A percentile compares a stretch with the other conserved stretches of the same genome.
phyloP scores from a whole-genome alignment of 2,329 filamentous ascomycete species.

The Aureobasidium pullulans region DNA sequence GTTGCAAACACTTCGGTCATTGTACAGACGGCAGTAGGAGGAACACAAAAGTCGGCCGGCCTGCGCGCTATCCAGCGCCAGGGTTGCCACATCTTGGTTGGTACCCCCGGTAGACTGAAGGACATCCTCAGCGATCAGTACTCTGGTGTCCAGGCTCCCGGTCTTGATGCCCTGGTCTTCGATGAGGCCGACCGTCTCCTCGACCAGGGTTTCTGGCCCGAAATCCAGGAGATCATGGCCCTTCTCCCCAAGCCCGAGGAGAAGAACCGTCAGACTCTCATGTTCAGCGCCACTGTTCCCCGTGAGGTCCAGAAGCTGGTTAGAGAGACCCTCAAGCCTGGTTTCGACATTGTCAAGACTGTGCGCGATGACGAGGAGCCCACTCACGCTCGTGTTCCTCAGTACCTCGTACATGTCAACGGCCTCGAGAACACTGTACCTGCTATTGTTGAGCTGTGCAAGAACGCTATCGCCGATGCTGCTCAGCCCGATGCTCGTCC shows the following conservation, averaged over 20 bases:
- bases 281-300: conserved; percentile 93
- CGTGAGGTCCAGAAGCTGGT: conserved; percentile 75
- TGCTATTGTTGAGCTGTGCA: conserved; percentile 66
- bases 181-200: conserved; percentile 63
- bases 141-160: conserved; percentile 57
- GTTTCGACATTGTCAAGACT: conserved; percentile 89
- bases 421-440: conserved; percentile 73
- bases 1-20: conserved; percentile 57
- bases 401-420: conserved; percentile 60
- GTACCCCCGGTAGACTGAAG: conserved; percentile 78
- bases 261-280: conserved; percentile 75
- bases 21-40: conserved; percentile 79
- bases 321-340: conserved; percentile 65
- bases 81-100: conserved; percentile 85
- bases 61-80: conserved; percentile 60
- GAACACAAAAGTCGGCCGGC: conserved; percentile 67
- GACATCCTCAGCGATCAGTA: conserved; percentile 66
- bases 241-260: conserved; percentile 54
- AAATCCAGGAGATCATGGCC: conserved; percentile 41
- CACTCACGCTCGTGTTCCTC: conserved; percentile 78
- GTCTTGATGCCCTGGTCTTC: conserved; percentile 52
- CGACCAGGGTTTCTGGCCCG: conserved; percentile 48
- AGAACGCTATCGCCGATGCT: conserved; percentile 47
- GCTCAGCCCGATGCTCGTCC: conserved; percentile 41
- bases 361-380: conserved; percentile 72